Base-by-base conservation (phyloP, 345 rosid species). In the Moricandia arvensis region DNA sequence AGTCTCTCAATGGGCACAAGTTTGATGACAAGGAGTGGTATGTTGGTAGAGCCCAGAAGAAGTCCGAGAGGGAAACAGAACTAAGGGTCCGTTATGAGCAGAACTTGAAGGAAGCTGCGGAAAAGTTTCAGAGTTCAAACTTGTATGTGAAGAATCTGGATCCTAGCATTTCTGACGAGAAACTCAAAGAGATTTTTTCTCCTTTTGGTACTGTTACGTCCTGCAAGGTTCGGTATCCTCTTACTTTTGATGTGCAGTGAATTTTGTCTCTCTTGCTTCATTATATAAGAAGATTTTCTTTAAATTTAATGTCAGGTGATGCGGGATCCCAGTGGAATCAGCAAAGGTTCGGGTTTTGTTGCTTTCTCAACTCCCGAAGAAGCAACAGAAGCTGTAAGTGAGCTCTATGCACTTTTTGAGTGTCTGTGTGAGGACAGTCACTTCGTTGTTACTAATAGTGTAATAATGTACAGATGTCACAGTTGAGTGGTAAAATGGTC, bases 21-120 rank as follows among this genome's bases (percentile, higher is more conserved):
- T 21, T 86, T 82, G 96, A 86, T 30, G 98, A 88, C 15, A 91
- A 88, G 80, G 96, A 93, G 81, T 93, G 96, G 98, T 93, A 79
- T 83, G 97, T 93, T 69, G 98, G 97, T 58, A 93, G 89, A 83
- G 98, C 97, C 58, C 93, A 86, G 83, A 93, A 91, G 86, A 93
- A 89, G 78, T 86, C 85, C 55, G 97, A 91, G 78, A 87, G 98
- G 82, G 97, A 90, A 81, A 58, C 68, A n/a, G 97, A 93, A 80
- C 66, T 93, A 57, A 91, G 86, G 76, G 72, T 58, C 60, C 84
- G 83, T 43, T 91, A 83, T 83, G 98, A 94, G 83, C 93, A 86
- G 87, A 91, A 75, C 57, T 66, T 88, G 90, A 91, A 85, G 85
- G 97, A 91, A 72, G 96, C 89, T 16, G 91, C 97, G 1, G 98